Evolutionary conservation across 2,329 filamentous ascomycete species (phyloP), one percentile per base, ranked within the genome.

Genomic region (Triangularia verruculosa): DNA sequence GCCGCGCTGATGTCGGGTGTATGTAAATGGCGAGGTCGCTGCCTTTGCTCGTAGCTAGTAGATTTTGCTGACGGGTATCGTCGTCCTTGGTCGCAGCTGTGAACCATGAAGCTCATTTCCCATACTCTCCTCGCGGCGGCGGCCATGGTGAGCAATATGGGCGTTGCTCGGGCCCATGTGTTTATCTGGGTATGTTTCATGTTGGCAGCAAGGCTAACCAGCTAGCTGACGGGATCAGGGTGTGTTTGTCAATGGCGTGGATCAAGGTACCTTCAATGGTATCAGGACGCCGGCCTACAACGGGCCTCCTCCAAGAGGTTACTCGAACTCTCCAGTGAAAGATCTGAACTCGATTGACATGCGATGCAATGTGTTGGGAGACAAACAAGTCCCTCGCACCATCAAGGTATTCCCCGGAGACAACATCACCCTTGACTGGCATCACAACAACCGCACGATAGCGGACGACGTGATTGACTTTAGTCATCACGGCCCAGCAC

Each of bases 251-350:
- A 71, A 71, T 34, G 69, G 68, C 30, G 64, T 69, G 2, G 69
- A 71, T 39, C 68, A 71, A 61, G 68, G 69, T 15, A 69, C 67
- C 20, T 67, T 66, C 55, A 65, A 64, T 15, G 68, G 56, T 15
- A 68, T 71, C 32, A 62, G 70, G 8, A 67, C 64, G 2, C 70
- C 69, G 12, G 66, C 70, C 5, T 70, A 69, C 71, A 78, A 77
- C 54, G 74, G 72, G 5, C 72, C 72, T 6, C 73, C 73, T 11
- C 72, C 73, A 1, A 64, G 66, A 8, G 76, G 76, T 12, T 78
- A 76, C 68, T 71, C 74, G 52, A 77, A 78, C 66, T 76, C 75
- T 7, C 76, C 77, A 5, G 76, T 78, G 27, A 77, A 76, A 61
- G 74, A 78, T 62, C 66, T 78, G 51, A 65, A 68, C 54, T 75